These are phyloP conservation scores for Lipomyces spencermartinsiae DNA, from an alignment of 805 yeast genomes.

Conservation along the genomic window DNA sequence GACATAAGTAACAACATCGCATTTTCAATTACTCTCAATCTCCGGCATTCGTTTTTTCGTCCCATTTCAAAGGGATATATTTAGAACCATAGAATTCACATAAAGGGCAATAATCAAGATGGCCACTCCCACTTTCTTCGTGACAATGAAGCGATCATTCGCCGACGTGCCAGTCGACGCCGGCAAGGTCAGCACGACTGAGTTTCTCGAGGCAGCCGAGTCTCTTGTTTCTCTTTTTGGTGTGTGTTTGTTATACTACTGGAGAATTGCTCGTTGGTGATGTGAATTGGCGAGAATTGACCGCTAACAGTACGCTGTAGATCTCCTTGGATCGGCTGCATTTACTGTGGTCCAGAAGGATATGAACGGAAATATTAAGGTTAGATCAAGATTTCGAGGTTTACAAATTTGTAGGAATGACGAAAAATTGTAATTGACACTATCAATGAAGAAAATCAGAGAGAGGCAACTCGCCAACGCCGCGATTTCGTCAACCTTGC, in stretches of 20 bases:
- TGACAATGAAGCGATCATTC: constrained; percentile 74
- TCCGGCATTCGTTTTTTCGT: too few species aligned
- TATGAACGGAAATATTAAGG: constrained; percentile 81
- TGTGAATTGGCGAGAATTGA: neutral
- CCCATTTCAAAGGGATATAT: neutral
- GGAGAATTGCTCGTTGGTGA: neutral
- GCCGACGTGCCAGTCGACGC: constrained; percentile 70
- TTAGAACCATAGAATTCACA: neutral
- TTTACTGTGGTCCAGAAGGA: constrained; percentile 85
- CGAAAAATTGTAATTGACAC: neutral
- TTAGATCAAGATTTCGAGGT: constrained; percentile 13
- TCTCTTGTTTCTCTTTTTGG: constrained; percentile 82
- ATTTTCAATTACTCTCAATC: too few species aligned
- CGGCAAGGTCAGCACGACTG: constrained; percentile 70
- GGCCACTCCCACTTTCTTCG: constrained; percentile 59
- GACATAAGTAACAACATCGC: too few species aligned
- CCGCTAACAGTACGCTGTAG: constrained; percentile 41
- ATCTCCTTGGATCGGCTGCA: constrained; percentile 83
- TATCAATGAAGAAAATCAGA: constrained; percentile 58
- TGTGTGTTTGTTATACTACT: constrained; percentile 45
- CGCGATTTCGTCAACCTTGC: constrained; percentile 67
- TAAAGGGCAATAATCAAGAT: neutral
- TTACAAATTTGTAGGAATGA: neutral
- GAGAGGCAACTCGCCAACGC: constrained; percentile 71
- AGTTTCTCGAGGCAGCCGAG: constrained; percentile 82